Base-by-base conservation (phyloP, 148 eudicot species). In the Hydrangea macrophylla region DNA sequence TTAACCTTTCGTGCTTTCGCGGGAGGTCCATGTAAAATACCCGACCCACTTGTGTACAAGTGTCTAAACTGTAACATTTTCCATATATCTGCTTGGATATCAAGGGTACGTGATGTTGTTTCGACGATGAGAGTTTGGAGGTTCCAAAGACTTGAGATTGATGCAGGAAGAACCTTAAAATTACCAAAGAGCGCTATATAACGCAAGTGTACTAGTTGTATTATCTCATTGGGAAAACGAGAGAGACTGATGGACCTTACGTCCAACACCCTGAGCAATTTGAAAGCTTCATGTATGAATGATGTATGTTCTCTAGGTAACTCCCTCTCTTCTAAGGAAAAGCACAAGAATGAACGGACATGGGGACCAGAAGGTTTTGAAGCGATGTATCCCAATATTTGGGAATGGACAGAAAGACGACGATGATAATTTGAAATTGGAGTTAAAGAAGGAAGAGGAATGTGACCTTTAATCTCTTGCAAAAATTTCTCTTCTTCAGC, bases 41-140 rank as follows among this genome's bases (percentile, higher is more conserved):
- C 53, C 3, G 84, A 65, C 22, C 64, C 76, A 53, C 51, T 74
- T 22, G 76, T 75, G 9, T 74, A 59, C 3, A 81, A 31, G 51
- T 81, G 82, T 58, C 85, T 78, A 15, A 81, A 40, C 20, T 81
- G 69, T 4, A 54, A 53, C 79, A 81, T 71, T 65, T 75, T 81
- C 85, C 77, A 75, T 35, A 81, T 37, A 53, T 81, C 79, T 11
- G 75, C 80, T 62, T 67, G 5, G 3, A 81, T 35, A 3, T 78
- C 62, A n/a, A 81, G 65, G 35, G 60, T 62, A n/a, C 74, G 74
- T 0, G 35, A 40, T 3, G 81, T 58, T 17, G 84, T 78, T 12
- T 74, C 62, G 1, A 72, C 27, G 3, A 81, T 65, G 5, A 81
- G 58, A n/a, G 82, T 81, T 48, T 78, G 85, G 0, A 81, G 36